Evolutionary conservation across 176 grass and related monocot species (phyloP).

Genomic region (Hsuehochloa calcarea): DNA sequence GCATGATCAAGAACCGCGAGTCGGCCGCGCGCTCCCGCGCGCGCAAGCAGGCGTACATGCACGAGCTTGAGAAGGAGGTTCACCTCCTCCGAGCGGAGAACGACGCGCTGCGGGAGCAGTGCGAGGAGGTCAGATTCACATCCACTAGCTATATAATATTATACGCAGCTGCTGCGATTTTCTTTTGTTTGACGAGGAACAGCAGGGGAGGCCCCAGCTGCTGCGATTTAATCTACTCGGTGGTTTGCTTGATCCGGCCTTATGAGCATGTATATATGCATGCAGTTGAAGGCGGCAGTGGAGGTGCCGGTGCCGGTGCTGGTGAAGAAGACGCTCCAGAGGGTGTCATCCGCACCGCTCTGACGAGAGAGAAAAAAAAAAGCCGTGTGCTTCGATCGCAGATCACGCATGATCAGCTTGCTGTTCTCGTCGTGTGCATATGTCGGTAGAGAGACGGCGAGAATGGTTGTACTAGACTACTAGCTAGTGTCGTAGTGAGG

Average conservation of each 20-base stretch:
- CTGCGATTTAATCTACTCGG: neutral
- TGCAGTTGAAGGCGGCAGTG: neutral
- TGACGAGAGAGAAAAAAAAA: neutral
- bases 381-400: neutral
- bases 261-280: neutral
- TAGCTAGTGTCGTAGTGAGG: neutral
- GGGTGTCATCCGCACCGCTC: neutral
- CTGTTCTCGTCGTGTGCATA: too few relatives aligned
- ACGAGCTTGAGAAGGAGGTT: slow-evolving; percentile 42
- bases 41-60: slow-evolving; percentile 36
- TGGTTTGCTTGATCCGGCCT: neutral
- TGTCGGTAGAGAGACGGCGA: too few relatives aligned
- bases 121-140: slow-evolving; percentile 18
- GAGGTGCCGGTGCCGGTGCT: neutral
- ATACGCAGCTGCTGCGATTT: too few relatives aligned
- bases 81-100: slow-evolving; percentile 30
- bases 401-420: too few relatives aligned
- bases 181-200: too few relatives aligned
- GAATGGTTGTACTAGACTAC: neutral
- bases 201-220: too few relatives aligned
- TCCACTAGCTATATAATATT: neutral
- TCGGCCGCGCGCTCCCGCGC: slow-evolving; percentile 45
- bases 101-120: slow-evolving; percentile 2
- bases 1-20: slow-evolving; percentile 41
- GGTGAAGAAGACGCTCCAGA: neutral